Evolutionary conservation across 306 rosid genomes (phyloP), one percentile per base, ranked within the genome.

Genomic region (Cicer yamashitae): DNA sequence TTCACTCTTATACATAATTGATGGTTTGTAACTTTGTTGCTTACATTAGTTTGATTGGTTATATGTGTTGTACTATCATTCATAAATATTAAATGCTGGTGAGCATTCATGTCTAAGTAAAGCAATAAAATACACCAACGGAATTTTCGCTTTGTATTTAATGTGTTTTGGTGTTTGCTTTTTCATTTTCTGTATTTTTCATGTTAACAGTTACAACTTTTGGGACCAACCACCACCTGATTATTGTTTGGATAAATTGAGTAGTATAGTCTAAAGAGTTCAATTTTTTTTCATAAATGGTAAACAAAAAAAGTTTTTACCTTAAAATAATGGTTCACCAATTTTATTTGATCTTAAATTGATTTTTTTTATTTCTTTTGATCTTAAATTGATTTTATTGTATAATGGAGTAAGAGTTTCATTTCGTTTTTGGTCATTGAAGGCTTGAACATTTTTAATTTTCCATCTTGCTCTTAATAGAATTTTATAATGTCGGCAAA

Each of bases 91-190:
- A 30, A 3, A 30, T 30, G 50, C 50, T 1, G 0, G 50, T 41
- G 44, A 62, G 1, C 43, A 62, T 62, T 70, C 6, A 30, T 71
- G 73, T 79, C 67, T 9, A 15, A 8, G 3, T 15, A 40, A 63
- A 40, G 70, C 34, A 40, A 40, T 5, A 14, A 12, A 60, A 12
- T 37, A 60, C 70, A 64, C n/a, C 69, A 53, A n/a, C 63, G 47
- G 75, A 54, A 73, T 12, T 58, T 66, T 61, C 69, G 67, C 74
- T 17, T 11, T 44, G 37, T 17, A 38, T 56, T 65, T 14, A 56
- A 73, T 66, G 75, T 30, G 34, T 30, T 30, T 22, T 30, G 5
- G 2, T 10, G 20, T 6, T 54, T 11, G n/a, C 18, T 65, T 65
- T 37, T 61, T 25, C 71, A 65, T 43, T 43, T 65, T 65, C n/a